Percentiles rank a stretch among this genome's conserved stretches.
Evolutionary conservation across 352 stramenopile species (phyloP).

Genomic region (Phytophthora pinifolia): DNA sequence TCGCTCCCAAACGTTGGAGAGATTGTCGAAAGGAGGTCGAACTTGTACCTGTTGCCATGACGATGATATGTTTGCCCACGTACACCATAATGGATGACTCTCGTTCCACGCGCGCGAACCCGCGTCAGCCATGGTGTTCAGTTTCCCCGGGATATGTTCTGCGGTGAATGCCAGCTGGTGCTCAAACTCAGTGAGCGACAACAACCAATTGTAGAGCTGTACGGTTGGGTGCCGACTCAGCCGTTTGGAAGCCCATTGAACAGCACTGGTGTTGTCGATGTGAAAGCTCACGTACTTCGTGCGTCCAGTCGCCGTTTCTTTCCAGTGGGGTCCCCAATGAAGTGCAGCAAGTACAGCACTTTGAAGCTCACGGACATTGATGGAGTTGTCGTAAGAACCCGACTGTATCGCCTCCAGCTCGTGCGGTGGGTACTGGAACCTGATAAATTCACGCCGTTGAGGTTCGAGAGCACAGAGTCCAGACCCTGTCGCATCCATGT

Average conservation of each 20-base stretch:
- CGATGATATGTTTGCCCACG: slow-evolving; percentile 20
- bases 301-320: neutral
- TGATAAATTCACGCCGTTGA: slow-evolving; percentile 9
- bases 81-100: neutral
- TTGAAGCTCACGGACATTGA: slow-evolving; percentile 24
- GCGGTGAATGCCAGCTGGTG: slow-evolving; percentile 14
- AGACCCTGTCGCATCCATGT: slow-evolving; percentile 18
- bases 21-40: slow-evolving; percentile 15
- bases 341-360: slow-evolving; percentile 14
- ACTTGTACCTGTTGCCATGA: slow-evolving; percentile 16
- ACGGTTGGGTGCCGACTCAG: neutral
- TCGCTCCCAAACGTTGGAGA: slow-evolving; percentile 17
- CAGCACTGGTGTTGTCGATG: slow-evolving; percentile 22
- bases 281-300: slow-evolving; percentile 7
- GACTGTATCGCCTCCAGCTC: slow-evolving; percentile 2
- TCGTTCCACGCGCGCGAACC: slow-evolving; percentile 15
- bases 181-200: slow-evolving; percentile 20
- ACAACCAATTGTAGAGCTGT: slow-evolving; percentile 16
- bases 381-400: neutral
- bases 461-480: too few species aligned
- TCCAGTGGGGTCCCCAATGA: neutral
- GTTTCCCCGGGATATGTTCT: slow-evolving; percentile 17
- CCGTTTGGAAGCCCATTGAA: slow-evolving; percentile 2
- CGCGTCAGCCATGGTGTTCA: slow-evolving; percentile 18
- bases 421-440: neutral